Percentiles rank a stretch among this genome's conserved stretches.
Conservation (phyloP, 106 monocot species). For the Alisma plantagoaquatica region DNA sequence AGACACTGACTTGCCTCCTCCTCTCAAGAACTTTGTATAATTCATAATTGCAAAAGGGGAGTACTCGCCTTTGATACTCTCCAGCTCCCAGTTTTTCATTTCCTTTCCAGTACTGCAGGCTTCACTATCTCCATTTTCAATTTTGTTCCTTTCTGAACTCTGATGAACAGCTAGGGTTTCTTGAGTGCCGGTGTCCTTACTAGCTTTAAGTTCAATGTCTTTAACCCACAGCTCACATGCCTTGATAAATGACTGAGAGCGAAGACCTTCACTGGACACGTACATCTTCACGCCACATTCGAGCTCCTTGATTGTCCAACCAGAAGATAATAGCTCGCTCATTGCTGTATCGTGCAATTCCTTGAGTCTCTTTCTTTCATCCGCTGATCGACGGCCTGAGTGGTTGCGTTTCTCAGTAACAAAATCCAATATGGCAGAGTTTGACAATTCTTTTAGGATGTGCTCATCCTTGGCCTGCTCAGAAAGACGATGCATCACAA, state of each 20-base stretch:
- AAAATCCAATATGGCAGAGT: slow-evolving; percentile 8
- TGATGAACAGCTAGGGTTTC: background rate
- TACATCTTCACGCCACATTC: background rate
- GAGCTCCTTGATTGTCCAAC: slow-evolving; percentile 13
- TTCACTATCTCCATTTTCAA: background rate
- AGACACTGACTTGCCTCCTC: background rate
- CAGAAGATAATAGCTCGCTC: slow-evolving; percentile 8
- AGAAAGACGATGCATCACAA: no score
- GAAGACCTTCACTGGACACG: slow-evolving; percentile 14
- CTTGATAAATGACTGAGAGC: slow-evolving; percentile 6
- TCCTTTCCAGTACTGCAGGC: background rate
- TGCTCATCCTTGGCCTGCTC: background rate
- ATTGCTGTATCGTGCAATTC: background rate
- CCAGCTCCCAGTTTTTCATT: slow-evolving; percentile 20
- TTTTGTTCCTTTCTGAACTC: no score
- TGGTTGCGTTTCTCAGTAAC: background rate
- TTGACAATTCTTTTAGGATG: background rate
- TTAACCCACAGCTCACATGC: slow-evolving; percentile 11
- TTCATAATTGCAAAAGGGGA: slow-evolving; percentile 27
- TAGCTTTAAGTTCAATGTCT: background rate
- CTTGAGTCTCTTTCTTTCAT: background rate
- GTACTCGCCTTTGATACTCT: slow-evolving; percentile 25
- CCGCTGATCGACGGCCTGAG: background rate
- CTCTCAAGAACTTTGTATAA: slow-evolving; percentile 7
- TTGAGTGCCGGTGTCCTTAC: background rate